Evolutionary conservation across 495 filamentous ascomycete species (phyloP).

Genomic region (Neurospora tetrasperma): DNA sequence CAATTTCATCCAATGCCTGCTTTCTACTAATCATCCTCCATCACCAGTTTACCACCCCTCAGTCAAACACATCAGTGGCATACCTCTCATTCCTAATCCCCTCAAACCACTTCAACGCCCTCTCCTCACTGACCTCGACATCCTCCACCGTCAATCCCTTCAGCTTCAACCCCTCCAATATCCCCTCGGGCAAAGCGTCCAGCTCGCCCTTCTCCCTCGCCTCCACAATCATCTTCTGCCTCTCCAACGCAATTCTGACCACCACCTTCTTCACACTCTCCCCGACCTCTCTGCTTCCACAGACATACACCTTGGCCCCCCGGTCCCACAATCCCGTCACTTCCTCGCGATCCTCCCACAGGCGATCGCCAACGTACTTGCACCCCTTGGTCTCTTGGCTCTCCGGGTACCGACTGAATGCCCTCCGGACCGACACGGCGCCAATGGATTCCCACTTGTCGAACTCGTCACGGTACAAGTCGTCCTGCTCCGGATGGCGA

Average conservation of each 20-base stretch:
- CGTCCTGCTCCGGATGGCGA: slow-evolving; percentile 45
- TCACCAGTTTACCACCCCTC: background rate
- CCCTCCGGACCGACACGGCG: slow-evolving; percentile 47
- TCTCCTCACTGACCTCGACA: slow-evolving; percentile 25
- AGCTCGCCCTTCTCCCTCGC: slow-evolving; percentile 24
- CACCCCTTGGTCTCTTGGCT: slow-evolving; percentile 27
- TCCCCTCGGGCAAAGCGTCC: slow-evolving; percentile 39
- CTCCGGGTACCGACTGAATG: slow-evolving; percentile 36
- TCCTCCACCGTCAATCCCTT: slow-evolving; percentile 15
- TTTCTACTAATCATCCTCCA: background rate
- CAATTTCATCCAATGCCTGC: background rate
- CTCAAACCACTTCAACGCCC: slow-evolving; percentile 42
- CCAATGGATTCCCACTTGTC: slow-evolving; percentile 46
- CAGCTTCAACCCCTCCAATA: slow-evolving; percentile 42
- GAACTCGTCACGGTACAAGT: slow-evolving; percentile 51
- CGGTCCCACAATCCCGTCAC: slow-evolving; percentile 42
- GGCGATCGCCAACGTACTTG: slow-evolving; percentile 53
- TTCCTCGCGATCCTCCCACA: slow-evolving; percentile 43
- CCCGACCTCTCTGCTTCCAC: slow-evolving; percentile 52
- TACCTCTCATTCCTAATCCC: slow-evolving; percentile 49
- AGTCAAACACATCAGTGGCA: slow-evolving; percentile 61
- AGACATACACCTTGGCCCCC: slow-evolving; percentile 57
- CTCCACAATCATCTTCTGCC: slow-evolving; percentile 31
- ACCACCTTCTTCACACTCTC: slow-evolving; percentile 42
- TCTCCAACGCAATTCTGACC: slow-evolving; percentile 39